Conservation (phyloP, 768 basidiomycete species). For the Basidioascus undulatus region DNA sequence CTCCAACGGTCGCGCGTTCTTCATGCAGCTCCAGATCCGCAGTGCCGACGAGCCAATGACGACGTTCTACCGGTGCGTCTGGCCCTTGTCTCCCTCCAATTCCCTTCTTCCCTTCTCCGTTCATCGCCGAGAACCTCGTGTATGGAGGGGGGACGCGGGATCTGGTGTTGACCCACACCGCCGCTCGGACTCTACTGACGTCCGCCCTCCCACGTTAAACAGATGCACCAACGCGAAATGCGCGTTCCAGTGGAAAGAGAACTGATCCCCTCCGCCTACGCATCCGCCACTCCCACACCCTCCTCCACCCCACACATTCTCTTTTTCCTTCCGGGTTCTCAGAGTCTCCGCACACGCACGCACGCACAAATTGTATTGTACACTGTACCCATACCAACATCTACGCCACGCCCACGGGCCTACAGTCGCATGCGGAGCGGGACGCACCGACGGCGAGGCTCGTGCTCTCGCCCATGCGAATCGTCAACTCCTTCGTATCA, state of each 20-base stretch:
- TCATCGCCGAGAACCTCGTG: neutral
- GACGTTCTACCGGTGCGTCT: slow-evolving; percentile 13
- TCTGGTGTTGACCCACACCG: neutral
- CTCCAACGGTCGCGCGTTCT: slow-evolving; percentile 65
- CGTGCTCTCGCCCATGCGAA: too few relatives aligned
- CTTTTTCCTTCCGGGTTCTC: too few relatives aligned
- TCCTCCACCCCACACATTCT: too few relatives aligned
- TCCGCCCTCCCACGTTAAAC: neutral
- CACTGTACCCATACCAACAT: too few relatives aligned
- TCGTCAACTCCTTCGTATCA: too few relatives aligned
- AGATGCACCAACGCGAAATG: slow-evolving; percentile 11
- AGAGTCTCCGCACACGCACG: too few relatives aligned
- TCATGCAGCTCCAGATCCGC: slow-evolving; percentile 84
- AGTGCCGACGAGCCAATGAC: slow-evolving; percentile 39
- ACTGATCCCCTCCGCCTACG: slow-evolving; percentile 1
- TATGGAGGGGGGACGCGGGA: too few relatives aligned
- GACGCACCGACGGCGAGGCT: too few relatives aligned
- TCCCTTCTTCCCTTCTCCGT: neutral
- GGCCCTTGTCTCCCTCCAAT: neutral
- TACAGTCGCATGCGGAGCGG: too few relatives aligned
- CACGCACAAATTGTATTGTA: too few relatives aligned
- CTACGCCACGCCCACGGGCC: too few relatives aligned
- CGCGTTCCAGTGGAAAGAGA: slow-evolving; percentile 10
- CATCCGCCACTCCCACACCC: too few relatives aligned
- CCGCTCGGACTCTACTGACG: neutral